Conservation (phyloP, 148 eudicot species). For the Chenopodium quinoa region DNA sequence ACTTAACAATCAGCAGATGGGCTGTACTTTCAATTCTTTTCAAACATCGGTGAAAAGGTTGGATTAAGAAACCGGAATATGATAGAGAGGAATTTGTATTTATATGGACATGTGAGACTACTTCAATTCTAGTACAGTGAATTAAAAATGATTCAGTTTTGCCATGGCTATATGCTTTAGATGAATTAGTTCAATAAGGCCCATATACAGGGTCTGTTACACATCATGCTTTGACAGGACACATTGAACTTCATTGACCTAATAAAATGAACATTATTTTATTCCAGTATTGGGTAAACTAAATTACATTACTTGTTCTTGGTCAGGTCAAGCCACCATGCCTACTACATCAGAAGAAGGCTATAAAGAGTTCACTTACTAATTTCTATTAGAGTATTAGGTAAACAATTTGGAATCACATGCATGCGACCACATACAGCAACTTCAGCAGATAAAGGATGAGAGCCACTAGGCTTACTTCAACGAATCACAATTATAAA, state of each 20-base stretch:
- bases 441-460: slow-evolving; percentile 2
- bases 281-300: background rate
- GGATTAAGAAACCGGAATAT: background rate
- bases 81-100: background rate
- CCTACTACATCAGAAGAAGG: background rate
- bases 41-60: background rate
- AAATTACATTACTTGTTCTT: background rate
- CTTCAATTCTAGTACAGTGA: too few species aligned
- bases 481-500: background rate
- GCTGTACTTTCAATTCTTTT: background rate
- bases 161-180: background rate
- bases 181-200: background rate
- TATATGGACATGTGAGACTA: background rate
- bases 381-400: background rate
- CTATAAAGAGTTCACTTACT: background rate
- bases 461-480: background rate
- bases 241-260: background rate
- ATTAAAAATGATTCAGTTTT: background rate
- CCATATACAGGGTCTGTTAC: background rate
- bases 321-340: background rate
- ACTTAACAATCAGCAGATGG: background rate
- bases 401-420: background rate
- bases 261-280: background rate
- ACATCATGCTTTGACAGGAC: background rate
- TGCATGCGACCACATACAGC: background rate